phyloP scores from a whole-genome alignment of 148 eudicot species.

The Arbutus unedo region DNA sequence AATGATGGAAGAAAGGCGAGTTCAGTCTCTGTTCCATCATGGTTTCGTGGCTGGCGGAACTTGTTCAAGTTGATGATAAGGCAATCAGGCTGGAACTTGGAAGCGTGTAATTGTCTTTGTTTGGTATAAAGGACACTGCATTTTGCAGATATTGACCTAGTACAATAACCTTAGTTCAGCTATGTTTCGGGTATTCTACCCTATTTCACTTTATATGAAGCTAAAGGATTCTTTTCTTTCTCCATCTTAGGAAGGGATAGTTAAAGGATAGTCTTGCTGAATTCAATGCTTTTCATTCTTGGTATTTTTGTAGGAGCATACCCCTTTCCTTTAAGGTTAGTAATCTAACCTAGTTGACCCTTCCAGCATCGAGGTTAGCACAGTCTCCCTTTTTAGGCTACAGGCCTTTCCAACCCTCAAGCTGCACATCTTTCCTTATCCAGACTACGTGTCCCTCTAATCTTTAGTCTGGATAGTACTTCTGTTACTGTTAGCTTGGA shows the following conservation, averaged over 20 bases:
- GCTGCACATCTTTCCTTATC: no score
- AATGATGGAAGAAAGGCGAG: neutral
- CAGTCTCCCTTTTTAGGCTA: no score
- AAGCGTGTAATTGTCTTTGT: neutral
- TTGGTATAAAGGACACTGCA: neutral
- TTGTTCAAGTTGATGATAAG: neutral
- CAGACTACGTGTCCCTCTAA: no score
- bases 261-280: neutral
- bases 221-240: conserved; percentile 1
- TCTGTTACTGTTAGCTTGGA: neutral
- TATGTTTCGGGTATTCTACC: neutral
- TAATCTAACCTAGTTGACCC: no score
- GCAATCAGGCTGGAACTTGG: neutral
- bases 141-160: neutral
- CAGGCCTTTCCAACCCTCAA: no score
- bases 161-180: neutral
- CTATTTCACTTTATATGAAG: neutral
- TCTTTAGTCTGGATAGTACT: no score
- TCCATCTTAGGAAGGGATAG: neutral
- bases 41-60: neutral
- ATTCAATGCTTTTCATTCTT: neutral
- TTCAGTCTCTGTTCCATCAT: neutral
- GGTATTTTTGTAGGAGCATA: neutral
- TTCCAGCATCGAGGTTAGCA: no score
- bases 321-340: neutral